Conservation (phyloP, 176 grass and related monocot species). For the Areca catechu region DNA sequence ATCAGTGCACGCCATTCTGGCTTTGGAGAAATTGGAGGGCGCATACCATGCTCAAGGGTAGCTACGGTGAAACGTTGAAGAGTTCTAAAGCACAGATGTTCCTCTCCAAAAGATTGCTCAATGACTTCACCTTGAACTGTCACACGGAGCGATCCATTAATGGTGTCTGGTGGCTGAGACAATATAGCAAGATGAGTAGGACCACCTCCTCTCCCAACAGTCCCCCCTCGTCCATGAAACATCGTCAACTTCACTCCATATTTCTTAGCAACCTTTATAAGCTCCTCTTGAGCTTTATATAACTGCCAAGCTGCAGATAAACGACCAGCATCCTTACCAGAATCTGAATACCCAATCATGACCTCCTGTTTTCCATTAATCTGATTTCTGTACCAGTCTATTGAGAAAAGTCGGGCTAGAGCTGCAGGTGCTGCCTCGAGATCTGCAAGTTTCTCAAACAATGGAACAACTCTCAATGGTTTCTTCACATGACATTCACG, state of each 20-base stretch:
- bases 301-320: slow-evolving; percentile 1
- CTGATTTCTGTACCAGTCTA: not conserved
- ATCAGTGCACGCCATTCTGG: slow-evolving; percentile 13
- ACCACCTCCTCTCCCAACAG: slow-evolving; percentile 91
- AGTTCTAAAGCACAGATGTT: slow-evolving; percentile 12
- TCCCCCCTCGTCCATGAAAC: slow-evolving; percentile 97
- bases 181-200: slow-evolving; percentile 1
- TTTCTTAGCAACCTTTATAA: slow-evolving; percentile 93
- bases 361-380: slow-evolving; percentile 15
- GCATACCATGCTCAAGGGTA: slow-evolving; percentile 18
- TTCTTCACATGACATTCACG: slow-evolving; percentile 73
- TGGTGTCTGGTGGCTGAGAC: slow-evolving; percentile 13
- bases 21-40: slow-evolving; percentile 14
- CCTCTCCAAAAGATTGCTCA: slow-evolving; percentile 13
- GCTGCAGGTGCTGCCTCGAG: slow-evolving; percentile 83
- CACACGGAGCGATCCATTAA: slow-evolving; percentile 12
- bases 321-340: not conserved
- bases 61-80: slow-evolving; percentile 16
- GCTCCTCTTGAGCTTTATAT: slow-evolving; percentile 87
- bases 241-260: slow-evolving; percentile 92
- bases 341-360: slow-evolving; percentile 87
- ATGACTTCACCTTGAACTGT: slow-evolving; percentile 15
- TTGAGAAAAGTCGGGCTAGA: slow-evolving; percentile 33
- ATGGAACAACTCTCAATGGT: slow-evolving; percentile 80
- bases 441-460: slow-evolving; percentile 98